Percentiles rank a stretch among this genome's conserved stretches.
These are phyloP conservation scores for Syncephalastrum contaminatum DNA, from an alignment of 371 early-diverging fungal genomes.

Conservation along the genomic window DNA sequence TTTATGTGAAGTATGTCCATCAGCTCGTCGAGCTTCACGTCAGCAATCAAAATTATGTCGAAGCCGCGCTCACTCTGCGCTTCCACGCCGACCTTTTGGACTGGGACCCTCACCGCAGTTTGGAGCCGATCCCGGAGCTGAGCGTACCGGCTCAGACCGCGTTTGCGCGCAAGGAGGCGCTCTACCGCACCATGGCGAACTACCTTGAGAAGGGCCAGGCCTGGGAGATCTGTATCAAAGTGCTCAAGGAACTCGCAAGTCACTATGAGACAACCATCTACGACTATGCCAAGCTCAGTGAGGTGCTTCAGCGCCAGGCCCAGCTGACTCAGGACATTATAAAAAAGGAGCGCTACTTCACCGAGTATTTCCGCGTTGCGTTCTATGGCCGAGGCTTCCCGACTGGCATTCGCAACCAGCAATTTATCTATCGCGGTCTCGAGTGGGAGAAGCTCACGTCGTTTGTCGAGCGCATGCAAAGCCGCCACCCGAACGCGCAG, in stretches of 20 bases:
- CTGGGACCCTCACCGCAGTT: constrained; percentile 57
- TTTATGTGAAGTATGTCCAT: constrained; percentile 76
- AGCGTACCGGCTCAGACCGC: constrained; percentile 53
- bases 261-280: constrained; percentile 57
- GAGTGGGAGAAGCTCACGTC: constrained; percentile 77
- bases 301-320: constrained; percentile 58
- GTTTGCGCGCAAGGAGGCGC: constrained; percentile 66
- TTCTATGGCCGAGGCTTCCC: constrained; percentile 74
- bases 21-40: constrained; percentile 63
- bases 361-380: constrained; percentile 76
- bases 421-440: constrained; percentile 71
- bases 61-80: constrained; percentile 70
- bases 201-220: constrained; percentile 65
- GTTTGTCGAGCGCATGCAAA: constrained; percentile 74
- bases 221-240: constrained; percentile 71
- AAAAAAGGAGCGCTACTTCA: constrained; percentile 62
- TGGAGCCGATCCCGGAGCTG: constrained; percentile 52
- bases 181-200: constrained; percentile 60
- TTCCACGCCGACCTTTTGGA: constrained; percentile 68
- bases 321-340: constrained; percentile 57
- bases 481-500: constrained; percentile 64
- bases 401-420: constrained; percentile 55
- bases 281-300: constrained; percentile 59
- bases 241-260: constrained; percentile 60
- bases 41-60: constrained; percentile 58